These are phyloP conservation scores for Fomitopsis pinicola DNA, from an alignment of 1,284 basidiomycete species.

Conservation along the genomic window DNA sequence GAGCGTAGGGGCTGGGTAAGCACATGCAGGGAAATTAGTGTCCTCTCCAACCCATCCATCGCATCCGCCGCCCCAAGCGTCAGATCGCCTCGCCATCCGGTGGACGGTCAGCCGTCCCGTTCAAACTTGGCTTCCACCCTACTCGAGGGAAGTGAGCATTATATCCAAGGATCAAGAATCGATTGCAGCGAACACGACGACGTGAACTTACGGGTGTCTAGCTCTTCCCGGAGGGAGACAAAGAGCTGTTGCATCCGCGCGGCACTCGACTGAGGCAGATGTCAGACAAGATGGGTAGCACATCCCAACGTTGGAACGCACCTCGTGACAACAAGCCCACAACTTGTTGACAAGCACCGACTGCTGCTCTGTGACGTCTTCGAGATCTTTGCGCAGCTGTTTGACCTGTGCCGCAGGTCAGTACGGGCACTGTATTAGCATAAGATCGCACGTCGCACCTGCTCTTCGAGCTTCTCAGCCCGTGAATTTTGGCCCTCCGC, in stretches of 20 bases:
- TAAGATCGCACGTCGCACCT: constrained; percentile 40
- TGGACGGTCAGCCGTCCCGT: constrained; percentile 38
- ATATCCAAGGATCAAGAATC: background rate
- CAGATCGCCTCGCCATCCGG: constrained; percentile 39
- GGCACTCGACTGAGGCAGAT: constrained; percentile 57
- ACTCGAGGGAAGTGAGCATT: background rate
- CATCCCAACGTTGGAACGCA: constrained; percentile 28
- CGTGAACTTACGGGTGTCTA: constrained; percentile 45
- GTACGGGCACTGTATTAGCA: constrained; percentile 5
- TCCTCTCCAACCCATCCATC: background rate
- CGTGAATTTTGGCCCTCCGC: constrained; percentile 66
- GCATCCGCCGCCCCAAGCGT: background rate
- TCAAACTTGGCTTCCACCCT: constrained; percentile 4
- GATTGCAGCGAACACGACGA: background rate
- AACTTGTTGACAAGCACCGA: constrained; percentile 75
- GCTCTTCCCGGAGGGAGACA: constrained; percentile 72
- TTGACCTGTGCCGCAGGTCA: constrained; percentile 41
- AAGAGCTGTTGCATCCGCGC: constrained; percentile 76
- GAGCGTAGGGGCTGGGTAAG: background rate
- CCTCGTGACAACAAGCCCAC: constrained; percentile 80
- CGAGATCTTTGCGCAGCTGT: constrained; percentile 66
- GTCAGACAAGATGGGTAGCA: background rate
- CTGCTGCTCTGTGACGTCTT: constrained; percentile 69
- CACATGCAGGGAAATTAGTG: background rate
- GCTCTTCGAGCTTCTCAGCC: constrained; percentile 66